Percentiles rank a stretch among this genome's conserved stretches.
phyloP scores from a whole-genome alignment of 225 moss, liverwort and hornwort genomes.

The Thuidium tamariscinum region DNA sequence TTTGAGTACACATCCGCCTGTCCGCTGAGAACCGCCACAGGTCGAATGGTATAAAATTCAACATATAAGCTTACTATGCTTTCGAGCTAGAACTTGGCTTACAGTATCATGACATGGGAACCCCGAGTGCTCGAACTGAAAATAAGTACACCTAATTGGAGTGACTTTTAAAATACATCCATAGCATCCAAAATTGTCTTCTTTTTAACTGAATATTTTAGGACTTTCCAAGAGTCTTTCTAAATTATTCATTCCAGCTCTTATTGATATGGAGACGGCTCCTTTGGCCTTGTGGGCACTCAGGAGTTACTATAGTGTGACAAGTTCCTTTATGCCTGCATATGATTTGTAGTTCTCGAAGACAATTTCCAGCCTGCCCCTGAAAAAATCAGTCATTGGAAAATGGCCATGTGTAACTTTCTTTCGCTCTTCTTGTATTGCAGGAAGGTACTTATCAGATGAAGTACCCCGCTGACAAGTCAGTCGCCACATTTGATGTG shows the following conservation, averaged over 20 bases:
- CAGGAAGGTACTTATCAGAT: conserved; percentile 53
- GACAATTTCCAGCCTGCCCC: neutral
- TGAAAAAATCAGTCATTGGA: neutral
- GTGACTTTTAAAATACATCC: neutral
- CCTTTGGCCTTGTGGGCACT: neutral
- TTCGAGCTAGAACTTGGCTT: neutral
- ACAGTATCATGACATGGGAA: neutral
- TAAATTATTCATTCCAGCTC: neutral
- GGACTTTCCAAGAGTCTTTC: neutral
- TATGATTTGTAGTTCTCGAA: neutral
- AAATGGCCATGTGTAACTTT: neutral
- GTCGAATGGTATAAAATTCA: conserved; percentile 28
- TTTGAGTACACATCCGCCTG: conserved; percentile 56
- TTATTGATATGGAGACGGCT: neutral
- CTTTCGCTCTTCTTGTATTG: neutral
- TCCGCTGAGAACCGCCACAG: conserved; percentile 35
- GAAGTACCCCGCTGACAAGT: conserved; percentile 31
- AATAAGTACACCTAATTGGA: too few relatives aligned
- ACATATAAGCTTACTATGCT: neutral
- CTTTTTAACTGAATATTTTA: neutral
- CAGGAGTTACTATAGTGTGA: neutral
- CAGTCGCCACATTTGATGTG: conserved; percentile 33
- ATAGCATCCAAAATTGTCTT: neutral
- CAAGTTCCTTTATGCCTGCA: neutral
- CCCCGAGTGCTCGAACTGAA: neutral